Evolutionary conservation across 2,329 filamentous ascomycete genomes (phyloP).

Genomic region (Dactylella cylindrospora): DNA sequence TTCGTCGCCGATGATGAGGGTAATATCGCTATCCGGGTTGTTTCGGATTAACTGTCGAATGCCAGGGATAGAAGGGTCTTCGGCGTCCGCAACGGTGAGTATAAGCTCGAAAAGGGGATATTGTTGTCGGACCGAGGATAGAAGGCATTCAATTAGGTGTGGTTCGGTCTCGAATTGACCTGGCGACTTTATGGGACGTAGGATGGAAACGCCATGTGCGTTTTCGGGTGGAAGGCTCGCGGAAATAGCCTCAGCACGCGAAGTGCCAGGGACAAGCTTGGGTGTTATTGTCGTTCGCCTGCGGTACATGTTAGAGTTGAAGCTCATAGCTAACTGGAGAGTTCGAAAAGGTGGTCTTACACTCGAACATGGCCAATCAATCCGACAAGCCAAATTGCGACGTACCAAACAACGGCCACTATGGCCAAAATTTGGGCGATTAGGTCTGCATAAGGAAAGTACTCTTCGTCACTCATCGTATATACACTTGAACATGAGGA

Average conservation of each 20-base stretch:
- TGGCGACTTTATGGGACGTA: conserved; percentile 89
- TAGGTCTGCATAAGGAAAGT: conserved; percentile 15
- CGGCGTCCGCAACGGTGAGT: conserved; percentile 63
- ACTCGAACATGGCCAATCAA: conserved; percentile 63
- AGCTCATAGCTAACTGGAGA: background rate
- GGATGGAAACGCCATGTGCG: conserved; percentile 69
- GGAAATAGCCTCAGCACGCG: conserved; percentile 29
- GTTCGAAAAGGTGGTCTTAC: conserved; percentile 53
- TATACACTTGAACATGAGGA: background rate
- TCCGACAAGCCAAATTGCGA: conserved; percentile 60
- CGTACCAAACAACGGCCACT: conserved; percentile 60
- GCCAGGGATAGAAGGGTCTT: conserved; percentile 75
- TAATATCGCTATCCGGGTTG: conserved; percentile 70
- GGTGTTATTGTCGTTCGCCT: conserved; percentile 30
- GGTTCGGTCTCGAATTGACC: conserved; percentile 60
- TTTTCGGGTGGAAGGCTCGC: conserved; percentile 18
- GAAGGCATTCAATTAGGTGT: conserved; percentile 86
- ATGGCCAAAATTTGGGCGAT: conserved; percentile 51
- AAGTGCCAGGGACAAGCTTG: conserved; percentile 18
- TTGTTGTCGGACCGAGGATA: conserved; percentile 76
- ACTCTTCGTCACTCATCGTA: conserved; percentile 22
- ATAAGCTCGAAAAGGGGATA: conserved; percentile 77
- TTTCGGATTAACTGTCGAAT: conserved; percentile 71
- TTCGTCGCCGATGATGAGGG: conserved; percentile 77
- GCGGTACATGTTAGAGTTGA: conserved; percentile 9